phyloP scores from a whole-genome alignment of 2,329 filamentous ascomycete genomes.

The Cordyceps cateniannulata region DNA sequence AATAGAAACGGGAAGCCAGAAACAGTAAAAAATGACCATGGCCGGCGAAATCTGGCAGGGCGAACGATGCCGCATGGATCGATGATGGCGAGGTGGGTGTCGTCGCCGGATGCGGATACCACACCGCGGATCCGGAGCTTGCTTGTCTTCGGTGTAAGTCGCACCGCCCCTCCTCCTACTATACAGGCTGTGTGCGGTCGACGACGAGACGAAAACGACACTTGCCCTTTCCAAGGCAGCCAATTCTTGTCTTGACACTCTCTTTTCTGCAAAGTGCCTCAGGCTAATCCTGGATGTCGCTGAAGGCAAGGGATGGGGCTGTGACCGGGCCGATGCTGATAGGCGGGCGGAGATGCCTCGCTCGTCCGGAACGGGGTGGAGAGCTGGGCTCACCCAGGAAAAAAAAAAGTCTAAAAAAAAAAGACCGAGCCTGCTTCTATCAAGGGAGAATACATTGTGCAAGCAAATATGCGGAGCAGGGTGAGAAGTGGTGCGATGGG shows the following conservation, averaged over 20 bases:
- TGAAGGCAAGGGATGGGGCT: background rate
- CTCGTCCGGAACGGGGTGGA: background rate
- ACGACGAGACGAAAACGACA: too few species aligned
- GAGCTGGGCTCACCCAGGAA: background rate
- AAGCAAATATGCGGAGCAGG: background rate
- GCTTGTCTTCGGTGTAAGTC: background rate
- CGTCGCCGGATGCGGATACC: constrained; percentile 6
- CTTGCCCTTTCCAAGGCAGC: background rate
- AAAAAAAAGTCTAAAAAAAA: background rate
- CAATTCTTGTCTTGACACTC: background rate
- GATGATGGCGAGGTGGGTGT: background rate
- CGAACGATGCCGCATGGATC: background rate
- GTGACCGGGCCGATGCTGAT: background rate
- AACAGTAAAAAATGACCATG: background rate
- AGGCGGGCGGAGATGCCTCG: background rate
- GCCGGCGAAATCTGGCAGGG: background rate
- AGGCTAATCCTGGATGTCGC: background rate
- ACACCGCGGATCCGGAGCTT: background rate
- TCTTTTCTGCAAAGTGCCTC: background rate
- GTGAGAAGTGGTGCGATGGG: background rate
- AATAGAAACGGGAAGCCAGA: background rate
- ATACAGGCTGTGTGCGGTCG: background rate
- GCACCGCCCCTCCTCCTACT: background rate
- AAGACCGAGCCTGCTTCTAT: background rate
- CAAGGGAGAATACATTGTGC: background rate